phyloP scores from a whole-genome alignment of 2,329 filamentous ascomycete species.

The Xylariaceae sp. region DNA sequence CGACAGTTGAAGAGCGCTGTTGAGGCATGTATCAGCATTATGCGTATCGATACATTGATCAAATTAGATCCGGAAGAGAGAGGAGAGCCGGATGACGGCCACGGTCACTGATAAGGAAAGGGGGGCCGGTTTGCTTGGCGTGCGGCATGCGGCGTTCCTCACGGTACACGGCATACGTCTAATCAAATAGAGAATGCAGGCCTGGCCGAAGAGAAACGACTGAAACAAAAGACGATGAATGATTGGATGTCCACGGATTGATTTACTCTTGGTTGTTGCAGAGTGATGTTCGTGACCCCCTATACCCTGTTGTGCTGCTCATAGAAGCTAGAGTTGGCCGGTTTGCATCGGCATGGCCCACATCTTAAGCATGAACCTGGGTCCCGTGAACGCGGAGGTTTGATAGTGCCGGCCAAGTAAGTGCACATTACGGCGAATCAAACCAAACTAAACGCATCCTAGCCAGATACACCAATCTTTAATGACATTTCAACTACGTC shows the following conservation, averaged over 20 bases:
- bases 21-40: conserved; percentile 97
- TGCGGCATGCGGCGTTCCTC: conserved; percentile 31
- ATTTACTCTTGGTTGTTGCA: background rate
- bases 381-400: conserved; percentile 24
- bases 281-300: background rate
- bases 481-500: too few relatives aligned
- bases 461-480: background rate
- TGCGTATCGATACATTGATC: conserved; percentile 99
- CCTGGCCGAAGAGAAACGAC: conserved; percentile 2
- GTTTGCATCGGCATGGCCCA: conserved; percentile 33
- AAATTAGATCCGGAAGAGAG: conserved; percentile 92
- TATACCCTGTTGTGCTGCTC: background rate
- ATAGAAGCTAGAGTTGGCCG: conserved; percentile 17
- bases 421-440: background rate
- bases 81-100: conserved; percentile 78
- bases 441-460: background rate
- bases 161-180: conserved; percentile 18
- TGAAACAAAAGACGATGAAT: background rate
- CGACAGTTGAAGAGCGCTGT: conserved; percentile 98
- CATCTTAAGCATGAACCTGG: conserved; percentile 8
- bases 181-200: conserved; percentile 26
- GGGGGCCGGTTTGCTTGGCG: conserved; percentile 25
- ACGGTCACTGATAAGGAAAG: conserved; percentile 70
- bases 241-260: conserved; percentile 14
- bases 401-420: conserved; percentile 1